Conservation (phyloP, 148 eudicot genomes). For the Rhododendron ovatum region DNA sequence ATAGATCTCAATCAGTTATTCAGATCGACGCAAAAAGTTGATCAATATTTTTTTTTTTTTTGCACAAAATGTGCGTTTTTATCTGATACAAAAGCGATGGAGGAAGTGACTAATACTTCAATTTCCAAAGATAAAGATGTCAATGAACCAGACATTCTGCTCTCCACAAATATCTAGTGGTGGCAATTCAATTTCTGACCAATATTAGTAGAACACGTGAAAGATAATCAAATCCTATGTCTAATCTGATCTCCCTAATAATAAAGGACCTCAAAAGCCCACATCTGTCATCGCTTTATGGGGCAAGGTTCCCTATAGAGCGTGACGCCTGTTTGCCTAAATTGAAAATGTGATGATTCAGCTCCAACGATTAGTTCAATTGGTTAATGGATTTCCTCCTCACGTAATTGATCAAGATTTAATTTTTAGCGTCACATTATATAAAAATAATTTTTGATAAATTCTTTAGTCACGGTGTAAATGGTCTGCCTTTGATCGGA, state of each 20-base stretch:
- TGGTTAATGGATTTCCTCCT: too few species aligned
- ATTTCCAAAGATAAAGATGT: not conserved
- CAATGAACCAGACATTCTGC: not conserved
- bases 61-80: not conserved
- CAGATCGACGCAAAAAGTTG: too few species aligned
- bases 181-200: not conserved
- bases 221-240: not conserved
- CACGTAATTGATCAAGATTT: too few species aligned
- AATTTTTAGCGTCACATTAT: fast-evolving
- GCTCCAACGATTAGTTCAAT: not conserved
- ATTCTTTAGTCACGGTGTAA: too few species aligned
- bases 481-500: too few species aligned
- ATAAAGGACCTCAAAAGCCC: not conserved
- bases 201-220: too few species aligned
- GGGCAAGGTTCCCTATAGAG: not conserved
- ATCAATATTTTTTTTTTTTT: too few species aligned
- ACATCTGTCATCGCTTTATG: not conserved
- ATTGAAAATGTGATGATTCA: not conserved
- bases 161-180: not conserved
- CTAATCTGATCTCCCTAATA: not conserved
- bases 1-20: too few species aligned
- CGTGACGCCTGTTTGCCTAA: constrained; percentile 8
- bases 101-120: too few species aligned
- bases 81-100: not conserved
- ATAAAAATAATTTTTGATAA: too few species aligned